phyloP scores from a whole-genome alignment of 345 rosid species.

The Eutrema heterophyllum region DNA sequence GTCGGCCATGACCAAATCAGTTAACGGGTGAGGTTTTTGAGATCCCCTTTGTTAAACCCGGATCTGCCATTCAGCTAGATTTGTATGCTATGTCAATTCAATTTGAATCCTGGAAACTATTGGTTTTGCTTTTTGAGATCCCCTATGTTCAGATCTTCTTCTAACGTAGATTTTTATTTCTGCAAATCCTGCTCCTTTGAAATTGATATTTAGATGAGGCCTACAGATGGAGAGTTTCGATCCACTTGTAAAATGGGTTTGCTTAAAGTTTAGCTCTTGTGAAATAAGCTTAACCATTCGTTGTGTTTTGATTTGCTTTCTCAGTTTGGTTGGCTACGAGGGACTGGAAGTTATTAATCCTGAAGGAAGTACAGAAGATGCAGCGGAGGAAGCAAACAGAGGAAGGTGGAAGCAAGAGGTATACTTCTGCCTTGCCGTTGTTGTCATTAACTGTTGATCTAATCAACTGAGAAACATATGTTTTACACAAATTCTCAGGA shows the following conservation, averaged over 20 bases:
- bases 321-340: slow-evolving; percentile 74
- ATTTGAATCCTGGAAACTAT: not conserved
- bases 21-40: slow-evolving; percentile 60
- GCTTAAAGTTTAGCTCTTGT: slow-evolving; percentile 11
- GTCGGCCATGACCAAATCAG: slow-evolving; percentile 83
- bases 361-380: slow-evolving; percentile 94
- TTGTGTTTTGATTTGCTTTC: slow-evolving; percentile 5
- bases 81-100: not conserved
- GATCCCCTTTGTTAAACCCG: slow-evolving; percentile 28
- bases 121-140: not conserved
- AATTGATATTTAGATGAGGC: not conserved
- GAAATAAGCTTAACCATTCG: not conserved
- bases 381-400: slow-evolving; percentile 85
- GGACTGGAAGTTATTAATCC: slow-evolving; percentile 95
- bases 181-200: not conserved
- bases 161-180: not conserved
- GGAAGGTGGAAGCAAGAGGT: slow-evolving; percentile 99
- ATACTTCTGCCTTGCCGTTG: not conserved
- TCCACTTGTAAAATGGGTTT: not conserved
- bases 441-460: not conserved
- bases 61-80: slow-evolving; percentile 17
- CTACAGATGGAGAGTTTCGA: not conserved
- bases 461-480: slow-evolving; percentile 5
- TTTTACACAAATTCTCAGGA: slow-evolving; percentile 46
- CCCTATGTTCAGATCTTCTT: not conserved